Conservation (phyloP, 192 early-diverging fungal species). For the Dispira simplex region DNA sequence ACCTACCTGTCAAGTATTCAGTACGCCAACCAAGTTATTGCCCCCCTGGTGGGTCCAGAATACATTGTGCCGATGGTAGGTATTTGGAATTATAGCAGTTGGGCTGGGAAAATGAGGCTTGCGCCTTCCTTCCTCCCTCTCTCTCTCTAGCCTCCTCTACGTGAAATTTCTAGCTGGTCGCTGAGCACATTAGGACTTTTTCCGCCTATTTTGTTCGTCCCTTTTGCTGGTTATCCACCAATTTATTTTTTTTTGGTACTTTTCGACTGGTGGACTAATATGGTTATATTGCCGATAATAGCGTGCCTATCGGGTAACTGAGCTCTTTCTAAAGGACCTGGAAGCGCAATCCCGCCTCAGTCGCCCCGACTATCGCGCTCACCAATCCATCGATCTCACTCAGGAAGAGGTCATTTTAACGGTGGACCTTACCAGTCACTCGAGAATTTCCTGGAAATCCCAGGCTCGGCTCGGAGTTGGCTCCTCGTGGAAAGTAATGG, state of each 20-base stretch:
- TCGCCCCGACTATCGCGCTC: slow-evolving; percentile 26
- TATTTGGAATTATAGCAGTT: slow-evolving; percentile 6
- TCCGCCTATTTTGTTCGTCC: no score
- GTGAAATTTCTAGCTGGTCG: background rate
- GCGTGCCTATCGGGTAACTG: background rate
- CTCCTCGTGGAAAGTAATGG: no score
- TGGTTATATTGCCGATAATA: background rate
- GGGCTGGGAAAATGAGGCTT: background rate
- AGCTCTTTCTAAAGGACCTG: slow-evolving; percentile 17
- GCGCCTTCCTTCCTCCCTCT: background rate
- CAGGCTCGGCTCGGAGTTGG: no score
- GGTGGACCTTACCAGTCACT: slow-evolving; percentile 23
- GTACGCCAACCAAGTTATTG: slow-evolving; percentile 26
- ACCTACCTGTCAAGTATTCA: background rate
- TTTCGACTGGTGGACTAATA: background rate
- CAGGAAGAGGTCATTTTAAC: slow-evolving; percentile 29
- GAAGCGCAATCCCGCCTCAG: slow-evolving; percentile 13
- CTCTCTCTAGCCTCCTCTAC: background rate
- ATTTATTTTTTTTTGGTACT: background rate
- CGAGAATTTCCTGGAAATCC: no score
- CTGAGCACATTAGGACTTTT: background rate
- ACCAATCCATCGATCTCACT: slow-evolving; percentile 26
- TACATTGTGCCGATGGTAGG: slow-evolving; percentile 31
- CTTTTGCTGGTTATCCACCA: background rate
- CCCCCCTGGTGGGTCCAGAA: slow-evolving; percentile 25